phyloP scores from a whole-genome alignment of 371 early-diverging fungal species.

The Mortierella sp. region DNA sequence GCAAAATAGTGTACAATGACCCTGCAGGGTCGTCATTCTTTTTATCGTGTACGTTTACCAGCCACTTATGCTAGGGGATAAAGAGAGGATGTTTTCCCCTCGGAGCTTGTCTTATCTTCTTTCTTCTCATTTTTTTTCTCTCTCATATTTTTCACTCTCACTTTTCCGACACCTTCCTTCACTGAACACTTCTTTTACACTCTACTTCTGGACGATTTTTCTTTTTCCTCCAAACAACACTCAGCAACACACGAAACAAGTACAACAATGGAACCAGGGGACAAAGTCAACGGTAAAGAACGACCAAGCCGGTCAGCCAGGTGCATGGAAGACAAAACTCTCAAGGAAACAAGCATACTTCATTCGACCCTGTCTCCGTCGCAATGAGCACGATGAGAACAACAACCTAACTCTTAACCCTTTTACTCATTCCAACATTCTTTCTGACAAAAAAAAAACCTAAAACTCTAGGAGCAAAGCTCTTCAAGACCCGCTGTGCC shows the following conservation, averaged over 20 bases:
- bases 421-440: neutral
- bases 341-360: neutral
- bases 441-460: neutral
- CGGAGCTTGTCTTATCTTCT: slow-evolving; percentile 10
- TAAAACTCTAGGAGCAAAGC: slow-evolving; percentile 87
- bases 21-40: neutral
- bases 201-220: neutral
- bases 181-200: neutral
- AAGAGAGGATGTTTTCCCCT: neutral
- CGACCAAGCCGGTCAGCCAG: neutral
- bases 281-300: slow-evolving; percentile 42
- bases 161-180: slow-evolving; percentile 2
- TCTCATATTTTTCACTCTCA: neutral
- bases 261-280: slow-evolving; percentile 41
- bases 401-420: neutral
- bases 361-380: neutral
- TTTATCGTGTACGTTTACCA: neutral
- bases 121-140: neutral
- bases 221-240: neutral
- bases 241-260: neutral
- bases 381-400: neutral
- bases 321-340: neutral
- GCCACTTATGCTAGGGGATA: neutral
- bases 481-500: slow-evolving; percentile 99
- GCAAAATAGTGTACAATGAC: neutral